phyloP scores from a whole-genome alignment of 73 alveolate species.

The Diophrys appendiculata region DNA sequence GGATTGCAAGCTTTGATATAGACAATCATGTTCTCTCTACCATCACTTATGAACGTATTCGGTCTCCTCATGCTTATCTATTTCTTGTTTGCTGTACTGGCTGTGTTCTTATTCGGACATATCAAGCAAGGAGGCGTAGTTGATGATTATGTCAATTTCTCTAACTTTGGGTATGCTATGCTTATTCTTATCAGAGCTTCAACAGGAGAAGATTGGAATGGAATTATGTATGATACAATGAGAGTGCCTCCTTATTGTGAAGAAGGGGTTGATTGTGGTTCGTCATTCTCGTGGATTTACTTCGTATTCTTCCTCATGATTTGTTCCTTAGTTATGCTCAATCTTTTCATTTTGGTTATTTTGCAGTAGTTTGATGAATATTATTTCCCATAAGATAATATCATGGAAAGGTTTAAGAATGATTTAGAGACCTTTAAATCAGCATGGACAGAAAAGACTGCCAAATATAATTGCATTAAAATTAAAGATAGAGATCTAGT shows the following conservation, averaged over 20 bases:
- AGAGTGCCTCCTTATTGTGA: slow-evolving; percentile 8
- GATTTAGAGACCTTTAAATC: slow-evolving; percentile 29
- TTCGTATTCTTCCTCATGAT: slow-evolving; percentile 56
- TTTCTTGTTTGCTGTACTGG: slow-evolving; percentile 89
- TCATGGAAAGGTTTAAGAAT: slow-evolving; percentile 60
- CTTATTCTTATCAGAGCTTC: slow-evolving; percentile 78
- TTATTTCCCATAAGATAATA: slow-evolving; percentile 63
- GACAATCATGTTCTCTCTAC: slow-evolving; percentile 84
- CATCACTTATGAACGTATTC: slow-evolving; percentile 89
- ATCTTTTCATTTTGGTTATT: slow-evolving; percentile 71
- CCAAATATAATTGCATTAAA: slow-evolving; percentile 36
- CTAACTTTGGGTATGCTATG: slow-evolving; percentile 76
- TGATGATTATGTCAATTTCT: slow-evolving; percentile 74
- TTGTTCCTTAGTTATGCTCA: slow-evolving; percentile 63
- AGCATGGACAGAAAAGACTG: slow-evolving; percentile 44
- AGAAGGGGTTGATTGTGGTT: slow-evolving; percentile 15
- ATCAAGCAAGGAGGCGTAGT: slow-evolving; percentile 60
- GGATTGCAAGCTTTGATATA: slow-evolving; percentile 81
- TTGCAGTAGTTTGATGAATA: slow-evolving; percentile 64
- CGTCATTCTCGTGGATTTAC: slow-evolving; percentile 34
- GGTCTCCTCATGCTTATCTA: slow-evolving; percentile 83
- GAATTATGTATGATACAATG: slow-evolving; percentile 73
- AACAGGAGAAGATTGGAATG: slow-evolving; percentile 94
- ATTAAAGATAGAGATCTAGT: slow-evolving; percentile 40
- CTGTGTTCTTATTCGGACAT: slow-evolving; percentile 79